Conservation (phyloP, 2,329 filamentous ascomycete genomes). For the Phialophora macrospora region DNA sequence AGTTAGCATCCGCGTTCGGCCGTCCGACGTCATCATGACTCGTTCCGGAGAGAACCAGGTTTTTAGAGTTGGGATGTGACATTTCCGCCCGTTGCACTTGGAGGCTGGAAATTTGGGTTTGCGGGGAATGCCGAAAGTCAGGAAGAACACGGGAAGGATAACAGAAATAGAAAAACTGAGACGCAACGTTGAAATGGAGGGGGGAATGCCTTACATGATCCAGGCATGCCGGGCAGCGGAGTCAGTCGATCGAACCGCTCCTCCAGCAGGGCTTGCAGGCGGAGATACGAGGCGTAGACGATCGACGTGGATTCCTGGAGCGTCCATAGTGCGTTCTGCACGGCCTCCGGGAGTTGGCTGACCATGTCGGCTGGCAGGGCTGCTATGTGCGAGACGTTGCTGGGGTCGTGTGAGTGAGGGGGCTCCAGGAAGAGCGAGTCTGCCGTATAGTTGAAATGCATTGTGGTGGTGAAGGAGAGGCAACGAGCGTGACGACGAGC, state of each 20-base stretch:
- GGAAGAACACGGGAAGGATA: neutral
- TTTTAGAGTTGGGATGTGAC: neutral
- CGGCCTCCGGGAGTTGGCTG: conserved; percentile 30
- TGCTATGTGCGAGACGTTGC: conserved; percentile 33
- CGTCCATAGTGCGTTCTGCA: conserved; percentile 32
- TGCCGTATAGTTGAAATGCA: conserved; percentile 19
- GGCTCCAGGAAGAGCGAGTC: conserved; percentile 35
- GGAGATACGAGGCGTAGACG: conserved; percentile 35
- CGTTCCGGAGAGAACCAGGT: neutral
- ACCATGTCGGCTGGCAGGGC: conserved; percentile 33
- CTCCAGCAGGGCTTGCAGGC: conserved; percentile 31
- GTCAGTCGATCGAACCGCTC: conserved; percentile 36
- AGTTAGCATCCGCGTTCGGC: neutral
- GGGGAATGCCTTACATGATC: conserved; percentile 25
- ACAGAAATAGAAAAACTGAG: neutral
- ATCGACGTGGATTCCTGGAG: conserved; percentile 37
- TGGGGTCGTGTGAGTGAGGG: conserved; percentile 33
- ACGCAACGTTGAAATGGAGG: neutral
- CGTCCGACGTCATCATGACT: neutral
- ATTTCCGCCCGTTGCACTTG: neutral
- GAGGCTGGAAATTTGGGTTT: neutral
- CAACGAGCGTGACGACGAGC: neutral
- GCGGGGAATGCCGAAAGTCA: neutral
- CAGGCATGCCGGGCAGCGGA: conserved; percentile 22
- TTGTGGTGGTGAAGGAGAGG: conserved; percentile 8